Base-by-base conservation (phyloP, 2,329 filamentous ascomycete genomes). In the Fulvia fulva region DNA sequence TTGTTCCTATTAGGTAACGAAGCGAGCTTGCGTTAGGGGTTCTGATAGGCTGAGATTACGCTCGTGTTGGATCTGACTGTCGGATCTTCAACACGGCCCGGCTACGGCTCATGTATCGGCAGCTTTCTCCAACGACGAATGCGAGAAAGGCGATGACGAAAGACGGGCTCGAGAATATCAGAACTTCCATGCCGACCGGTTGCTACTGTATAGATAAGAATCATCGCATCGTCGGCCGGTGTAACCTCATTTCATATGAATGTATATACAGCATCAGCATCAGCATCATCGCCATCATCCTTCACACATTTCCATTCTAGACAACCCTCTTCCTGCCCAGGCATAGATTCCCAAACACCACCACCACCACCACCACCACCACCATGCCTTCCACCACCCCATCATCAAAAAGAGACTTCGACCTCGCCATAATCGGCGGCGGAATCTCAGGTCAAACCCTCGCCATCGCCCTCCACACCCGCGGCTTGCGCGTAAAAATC, bases 361-460 rank as follows among this genome's bases (percentile, higher is more conserved):
- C 37, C 9, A 7, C 8, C 37, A 3, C 16, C 16, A 16, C 5
- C 14, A 4, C 16, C 5, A 21, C n/a, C n/a, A n/a, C n/a, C n/a
- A 53, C 32, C 46, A 66, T 66, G 63, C 49, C 60, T 11, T 26
- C 55, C 32, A 21, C 7, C 47, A n/a, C n/a, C n/a, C n/a, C n/a
- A n/a, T n/a, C n/a, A n/a, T n/a, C n/a, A n/a, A 61, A 59, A 50
- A 64, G 61, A 30, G 57, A 62, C 22, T 60, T 64, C 16, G 62
- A 64, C 19, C 46, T 63, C 21, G 63, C 63, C 4, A 59, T 66
- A n/a, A 55, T 66, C 34, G 63, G 63, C 53, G 63, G 63, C 46
- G 63, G 63, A 41, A 84, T 86, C 58, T 79, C 78, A 25, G 84
- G 84, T 25, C 74, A 85, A 19, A 74, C 74, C 8, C 77, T 86